These are phyloP conservation scores for Codiaeum variegatum DNA, from an alignment of 441 rosid species.

Conservation along the genomic window DNA sequence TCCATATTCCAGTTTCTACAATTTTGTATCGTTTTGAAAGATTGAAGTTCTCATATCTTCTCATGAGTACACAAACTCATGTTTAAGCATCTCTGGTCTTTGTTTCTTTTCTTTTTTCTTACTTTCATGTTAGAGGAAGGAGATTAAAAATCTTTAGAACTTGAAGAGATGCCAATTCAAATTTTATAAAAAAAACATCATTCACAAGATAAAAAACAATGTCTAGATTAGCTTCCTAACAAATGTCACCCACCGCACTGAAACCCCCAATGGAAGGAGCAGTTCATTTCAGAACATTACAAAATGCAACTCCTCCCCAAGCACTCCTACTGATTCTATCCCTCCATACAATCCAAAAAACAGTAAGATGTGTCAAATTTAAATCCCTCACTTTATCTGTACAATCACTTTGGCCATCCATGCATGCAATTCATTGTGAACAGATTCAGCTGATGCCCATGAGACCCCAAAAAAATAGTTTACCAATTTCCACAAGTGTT, in stretches of 20 bases:
- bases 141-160: neutral
- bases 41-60: neutral
- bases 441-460: neutral
- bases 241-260: neutral
- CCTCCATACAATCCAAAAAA: neutral
- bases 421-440: neutral
- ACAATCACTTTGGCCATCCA: neutral
- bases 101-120: neutral
- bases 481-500: neutral
- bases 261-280: neutral
- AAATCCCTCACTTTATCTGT: neutral
- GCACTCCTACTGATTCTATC: neutral
- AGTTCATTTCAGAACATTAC: neutral
- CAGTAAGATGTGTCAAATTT: neutral
- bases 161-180: neutral
- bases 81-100: neutral
- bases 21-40: neutral
- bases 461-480: neutral
- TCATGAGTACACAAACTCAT: neutral
- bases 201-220: neutral
- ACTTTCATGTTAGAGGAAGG: neutral
- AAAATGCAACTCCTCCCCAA: neutral
- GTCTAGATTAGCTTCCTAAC: neutral
- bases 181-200: neutral
- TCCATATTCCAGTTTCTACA: neutral